Evolutionary conservation across 225 moss, liverwort and hornwort genomes (phyloP), one percentile per base, ranked within the genome.

Genomic region (Antitrichia curtipendula): DNA sequence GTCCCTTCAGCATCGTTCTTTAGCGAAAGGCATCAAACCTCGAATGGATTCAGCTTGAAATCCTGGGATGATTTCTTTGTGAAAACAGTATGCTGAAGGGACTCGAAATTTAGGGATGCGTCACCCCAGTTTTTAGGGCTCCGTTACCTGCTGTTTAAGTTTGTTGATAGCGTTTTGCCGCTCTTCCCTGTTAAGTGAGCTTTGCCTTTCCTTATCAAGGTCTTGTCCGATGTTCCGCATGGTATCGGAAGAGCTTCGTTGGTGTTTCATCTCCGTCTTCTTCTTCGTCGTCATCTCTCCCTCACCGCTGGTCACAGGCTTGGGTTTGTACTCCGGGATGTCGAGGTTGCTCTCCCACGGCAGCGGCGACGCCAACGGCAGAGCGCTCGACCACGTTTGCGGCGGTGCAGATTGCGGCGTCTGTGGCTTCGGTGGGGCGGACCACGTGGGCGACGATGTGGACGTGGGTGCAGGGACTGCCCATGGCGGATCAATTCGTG

Each of bases 191-290:
- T 88, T 84, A 28, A 88, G n/a, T 7, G 82, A 78, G 54, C 38
- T 60, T 53, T 78, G 86, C 29, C 84, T 73, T 6, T 90, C 89
- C 25, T 60, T 81, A 28, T 89, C 88, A 45, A 80, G 61, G 62
- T 92, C 86, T 36, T 73, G 68, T 6, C 73, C 17, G 69, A 83
- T 82, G 63, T 69, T 89, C 21, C 81, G 80, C 83, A 87, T 82
- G 15, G 91, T 88, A 11, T 93, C 92, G 8, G 93, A 93, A 29
- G 84, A 92, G 89, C 93, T 93, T 60, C 93, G 92, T 29, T 69
- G 86, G 81, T 88, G 93, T 23, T 66, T 89, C 36, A 47, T 25
- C 47, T 41, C 71, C 8, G 71, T 86, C 72, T 59, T 86, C 16
- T 32, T 45, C 68, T 65, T 68, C 27, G 25, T 65, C 63, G 63